Evolutionary conservation across 140 eudicot genomes (phyloP), one percentile per base, ranked within the genome.

Genomic region (Anethum foeniculum): DNA sequence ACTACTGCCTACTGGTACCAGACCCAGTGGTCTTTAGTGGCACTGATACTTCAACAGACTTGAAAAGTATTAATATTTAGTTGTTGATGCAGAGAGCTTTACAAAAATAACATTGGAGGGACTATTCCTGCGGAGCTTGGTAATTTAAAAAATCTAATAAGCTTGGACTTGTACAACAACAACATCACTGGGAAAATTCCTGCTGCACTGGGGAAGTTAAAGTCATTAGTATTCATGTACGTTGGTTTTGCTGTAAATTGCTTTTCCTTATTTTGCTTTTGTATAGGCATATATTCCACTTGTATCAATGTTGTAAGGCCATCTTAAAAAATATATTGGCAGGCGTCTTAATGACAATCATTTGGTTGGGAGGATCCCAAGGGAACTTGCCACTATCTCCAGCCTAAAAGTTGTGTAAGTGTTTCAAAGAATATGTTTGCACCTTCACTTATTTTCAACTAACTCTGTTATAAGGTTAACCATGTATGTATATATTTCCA

Each of bases 351-450:
- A 94, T 85, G 89, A 94, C 82, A 94, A 94, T 76, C 80, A 49
- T 69, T 79, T 94, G 76, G 85, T 86, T 38, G 98, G 98, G 79
- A 87, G 86, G 80, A 90, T 94, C 80, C 98, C 98, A 13, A 92
- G 90, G 88, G 87, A 87, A 69, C 93, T 94, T 71, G 15, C 81
- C 80, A 79, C 85, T n/a, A 80, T 88, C 77, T 75, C 96, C 60
- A 90, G 87, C 89, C 85, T 94, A 90, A 92, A 92, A 94, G 98
- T 94, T 80, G 89, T 94, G 98, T 94, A 90, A 74, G 98, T 94
- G 54, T 46, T 38, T 78, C 69, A 34, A 39, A n/a, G 25, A 15
- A 8, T 54, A 30, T 3, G 64, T 9, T 77, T 30, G 36, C 71
- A 60, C 13, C 39, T 71, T 75, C 10, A 2, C 25, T 58, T 56